Percentiles rank a stretch among this genome's conserved stretches.
These are phyloP conservation scores for Eucommia ulmoides DNA, from an alignment of 257 asterid species.

Conservation along the genomic window DNA sequence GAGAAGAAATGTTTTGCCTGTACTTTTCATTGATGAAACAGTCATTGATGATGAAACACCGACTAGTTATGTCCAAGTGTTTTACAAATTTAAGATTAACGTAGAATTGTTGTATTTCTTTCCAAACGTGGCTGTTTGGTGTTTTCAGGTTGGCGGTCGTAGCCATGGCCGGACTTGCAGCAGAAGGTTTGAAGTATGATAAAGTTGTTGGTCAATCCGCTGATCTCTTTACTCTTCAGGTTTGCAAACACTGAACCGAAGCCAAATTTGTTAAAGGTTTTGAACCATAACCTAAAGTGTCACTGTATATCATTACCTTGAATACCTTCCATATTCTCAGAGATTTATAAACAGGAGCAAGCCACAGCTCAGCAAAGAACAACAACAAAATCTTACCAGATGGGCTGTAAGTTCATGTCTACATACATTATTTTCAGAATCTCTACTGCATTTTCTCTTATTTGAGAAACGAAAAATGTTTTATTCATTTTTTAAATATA, in stretches of 20 bases:
- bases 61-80: no score
- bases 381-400: constrained; percentile 95
- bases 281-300: background rate
- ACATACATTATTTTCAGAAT: no score
- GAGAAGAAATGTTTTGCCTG: no score
- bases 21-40: no score
- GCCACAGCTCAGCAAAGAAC: constrained; percentile 73
- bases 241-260: constrained; percentile 9
- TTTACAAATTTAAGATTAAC: no score
- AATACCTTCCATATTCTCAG: constrained; percentile 34
- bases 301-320: background rate
- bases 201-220: constrained; percentile 94
- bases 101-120: no score
- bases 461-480: background rate
- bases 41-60: no score
- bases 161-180: constrained; percentile 96
- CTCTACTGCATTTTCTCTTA: no score
- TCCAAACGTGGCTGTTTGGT: background rate
- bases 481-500: background rate
- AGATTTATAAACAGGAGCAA: constrained; percentile 88
- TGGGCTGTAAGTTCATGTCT: constrained; percentile 96
- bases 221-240: constrained; percentile 93
- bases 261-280: background rate
- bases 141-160: constrained; percentile 81
- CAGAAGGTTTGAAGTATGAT: constrained; percentile 88